A percentile compares a stretch with the other conserved stretches of the same genome.
Conservation (phyloP, 2,329 filamentous ascomycete species). For the Stachybotrys chlorohalonatus region DNA sequence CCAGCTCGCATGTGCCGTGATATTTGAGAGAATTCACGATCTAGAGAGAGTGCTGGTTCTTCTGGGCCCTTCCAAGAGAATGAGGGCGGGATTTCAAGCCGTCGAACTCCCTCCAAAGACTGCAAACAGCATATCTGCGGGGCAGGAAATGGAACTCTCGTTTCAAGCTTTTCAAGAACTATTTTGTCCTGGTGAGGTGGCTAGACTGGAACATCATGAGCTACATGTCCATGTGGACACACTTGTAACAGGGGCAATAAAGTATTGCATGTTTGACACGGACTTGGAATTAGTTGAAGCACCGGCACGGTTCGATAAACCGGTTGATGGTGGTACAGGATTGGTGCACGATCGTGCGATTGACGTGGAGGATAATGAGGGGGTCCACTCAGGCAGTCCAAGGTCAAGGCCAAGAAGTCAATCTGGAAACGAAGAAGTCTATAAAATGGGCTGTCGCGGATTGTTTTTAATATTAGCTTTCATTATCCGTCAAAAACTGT, state of each 20-base stretch:
- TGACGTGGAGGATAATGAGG: no score
- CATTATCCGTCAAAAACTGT: no score
- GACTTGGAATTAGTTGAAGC: neutral
- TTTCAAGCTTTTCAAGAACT: neutral
- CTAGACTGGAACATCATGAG: neutral
- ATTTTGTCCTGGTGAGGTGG: neutral
- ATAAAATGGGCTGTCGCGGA: no score
- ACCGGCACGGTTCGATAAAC: no score
- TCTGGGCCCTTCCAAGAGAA: neutral
- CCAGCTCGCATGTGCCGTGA: neutral
- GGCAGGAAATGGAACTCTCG: neutral
- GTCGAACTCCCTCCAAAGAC: neutral
- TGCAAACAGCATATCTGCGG: neutral
- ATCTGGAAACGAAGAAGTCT: no score
- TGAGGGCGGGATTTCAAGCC: neutral
- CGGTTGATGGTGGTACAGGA: no score
- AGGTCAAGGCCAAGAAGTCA: no score
- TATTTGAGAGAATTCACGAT: constrained; percentile 2
- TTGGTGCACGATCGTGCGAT: no score
- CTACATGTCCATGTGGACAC: neutral
- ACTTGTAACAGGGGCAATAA: neutral
- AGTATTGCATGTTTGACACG: neutral
- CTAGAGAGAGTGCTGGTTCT: constrained; percentile 2
- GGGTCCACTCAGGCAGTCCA: no score
- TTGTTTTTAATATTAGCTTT: no score